Percentiles rank a stretch among this genome's conserved stretches.
phyloP scores from a whole-genome alignment of 495 filamentous ascomycete genomes.

The Aspergillus biplanus region DNA sequence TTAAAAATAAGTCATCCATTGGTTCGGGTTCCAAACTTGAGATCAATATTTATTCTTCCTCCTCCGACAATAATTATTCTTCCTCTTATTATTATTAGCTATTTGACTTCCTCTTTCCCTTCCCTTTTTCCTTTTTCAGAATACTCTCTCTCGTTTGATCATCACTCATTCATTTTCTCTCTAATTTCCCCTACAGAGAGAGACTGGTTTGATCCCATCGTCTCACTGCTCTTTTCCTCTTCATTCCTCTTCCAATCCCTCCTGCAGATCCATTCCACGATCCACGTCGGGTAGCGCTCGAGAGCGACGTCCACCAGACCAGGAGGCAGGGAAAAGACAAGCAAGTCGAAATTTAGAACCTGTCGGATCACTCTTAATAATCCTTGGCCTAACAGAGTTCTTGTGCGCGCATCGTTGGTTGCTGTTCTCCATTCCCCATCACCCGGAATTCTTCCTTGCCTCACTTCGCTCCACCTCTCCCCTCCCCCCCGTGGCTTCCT shows the following conservation, averaged over 20 bases:
- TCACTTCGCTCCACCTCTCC: slow-evolving; percentile 13
- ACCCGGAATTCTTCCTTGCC: slow-evolving; percentile 11
- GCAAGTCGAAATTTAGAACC: slow-evolving; percentile 1
- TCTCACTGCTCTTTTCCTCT: slow-evolving; percentile 14
- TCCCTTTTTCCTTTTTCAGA: slow-evolving; percentile 1
- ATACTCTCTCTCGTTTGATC: no score
- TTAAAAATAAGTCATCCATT: slow-evolving; percentile 10
- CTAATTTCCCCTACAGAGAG: neutral
- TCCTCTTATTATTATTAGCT: slow-evolving; percentile 6
- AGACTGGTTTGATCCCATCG: neutral
- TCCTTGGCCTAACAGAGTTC: neutral
- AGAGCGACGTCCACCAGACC: slow-evolving; percentile 14
- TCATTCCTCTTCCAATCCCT: slow-evolving; percentile 34
- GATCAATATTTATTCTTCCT: slow-evolving; percentile 18
- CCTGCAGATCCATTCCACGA: slow-evolving; percentile 50
- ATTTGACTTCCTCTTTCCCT: slow-evolving; percentile 4
- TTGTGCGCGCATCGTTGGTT: slow-evolving; percentile 39
- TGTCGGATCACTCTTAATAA: slow-evolving; percentile 14
- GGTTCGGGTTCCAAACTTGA: slow-evolving; percentile 17
- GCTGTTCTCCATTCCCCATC: slow-evolving; percentile 27
- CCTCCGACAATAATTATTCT: slow-evolving; percentile 3
- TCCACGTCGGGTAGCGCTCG: slow-evolving; percentile 15
- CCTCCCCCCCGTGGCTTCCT: slow-evolving; percentile 16
- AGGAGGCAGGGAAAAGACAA: slow-evolving; percentile 4
- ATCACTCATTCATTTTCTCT: slow-evolving; percentile 3